Conservation (phyloP, 1,284 basidiomycete species). For the Mycena citricolor region DNA sequence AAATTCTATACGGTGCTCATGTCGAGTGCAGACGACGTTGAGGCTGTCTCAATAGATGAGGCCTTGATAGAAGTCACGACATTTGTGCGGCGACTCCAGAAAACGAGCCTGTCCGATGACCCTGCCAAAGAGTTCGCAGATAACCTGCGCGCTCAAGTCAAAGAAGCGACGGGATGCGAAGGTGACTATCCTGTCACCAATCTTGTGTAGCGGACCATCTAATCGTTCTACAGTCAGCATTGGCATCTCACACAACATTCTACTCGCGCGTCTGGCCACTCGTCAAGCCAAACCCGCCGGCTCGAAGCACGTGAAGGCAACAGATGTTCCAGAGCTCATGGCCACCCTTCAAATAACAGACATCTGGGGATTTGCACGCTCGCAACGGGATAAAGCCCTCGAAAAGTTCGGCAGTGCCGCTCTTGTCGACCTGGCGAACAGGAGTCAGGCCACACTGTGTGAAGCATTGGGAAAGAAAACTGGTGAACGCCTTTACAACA, state of each 20-base stretch:
- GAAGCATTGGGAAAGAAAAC: constrained; percentile 79
- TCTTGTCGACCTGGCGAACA: constrained; percentile 65
- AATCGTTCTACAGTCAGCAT: constrained; percentile 77
- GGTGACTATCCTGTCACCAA: constrained; percentile 42
- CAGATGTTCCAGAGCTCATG: constrained; percentile 60
- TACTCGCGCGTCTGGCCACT: constrained; percentile 90
- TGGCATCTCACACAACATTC: constrained; percentile 89
- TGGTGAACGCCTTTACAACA: constrained; percentile 84
- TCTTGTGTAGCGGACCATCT: constrained; percentile 9
- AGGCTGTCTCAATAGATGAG: constrained; percentile 96
- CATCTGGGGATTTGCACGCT: constrained; percentile 85
- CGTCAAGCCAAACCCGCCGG: constrained; percentile 89
- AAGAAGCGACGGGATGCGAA: constrained; percentile 80
- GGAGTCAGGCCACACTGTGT: constrained; percentile 64
- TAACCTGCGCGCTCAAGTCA: constrained; percentile 75
- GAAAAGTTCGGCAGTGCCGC: constrained; percentile 76
- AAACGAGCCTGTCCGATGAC: constrained; percentile 42
- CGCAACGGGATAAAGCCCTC: constrained; percentile 68
- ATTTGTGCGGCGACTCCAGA: not conserved
- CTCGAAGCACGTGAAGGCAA: constrained; percentile 69
- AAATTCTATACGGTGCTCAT: constrained; percentile 93
- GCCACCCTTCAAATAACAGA: constrained; percentile 81
- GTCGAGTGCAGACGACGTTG: constrained; percentile 85
- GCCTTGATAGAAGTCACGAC: constrained; percentile 88
- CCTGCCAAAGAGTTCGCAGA: constrained; percentile 79